phyloP scores from a whole-genome alignment of 305 asterid species.

The Fraxinus paxiana region DNA sequence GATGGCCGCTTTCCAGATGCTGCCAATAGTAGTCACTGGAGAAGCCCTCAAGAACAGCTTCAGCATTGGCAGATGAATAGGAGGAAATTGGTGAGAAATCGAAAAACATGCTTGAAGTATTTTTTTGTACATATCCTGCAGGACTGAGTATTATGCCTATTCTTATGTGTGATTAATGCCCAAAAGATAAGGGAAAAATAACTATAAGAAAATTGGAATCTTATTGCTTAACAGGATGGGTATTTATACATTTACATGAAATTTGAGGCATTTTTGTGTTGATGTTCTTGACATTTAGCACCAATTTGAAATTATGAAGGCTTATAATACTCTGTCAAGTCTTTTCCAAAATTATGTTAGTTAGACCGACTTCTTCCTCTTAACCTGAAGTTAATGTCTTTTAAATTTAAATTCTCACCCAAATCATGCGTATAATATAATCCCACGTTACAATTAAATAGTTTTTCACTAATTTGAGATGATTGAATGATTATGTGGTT shows the following conservation, averaged over 20 bases:
- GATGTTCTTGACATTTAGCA: neutral
- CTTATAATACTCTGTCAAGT: neutral
- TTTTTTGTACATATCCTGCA: neutral
- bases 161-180: neutral
- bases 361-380: neutral
- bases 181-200: neutral
- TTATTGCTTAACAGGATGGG: neutral
- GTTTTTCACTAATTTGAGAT: neutral
- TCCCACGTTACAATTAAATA: neutral
- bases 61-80: conserved; percentile 98
- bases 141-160: neutral
- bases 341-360: neutral
- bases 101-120: neutral
- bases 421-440: neutral
- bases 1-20: conserved; percentile 75
- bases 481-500: neutral
- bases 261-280: neutral
- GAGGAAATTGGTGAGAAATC: conserved; percentile 74
- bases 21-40: conserved; percentile 58
- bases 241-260: neutral
- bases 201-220: neutral
- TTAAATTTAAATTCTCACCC: neutral
- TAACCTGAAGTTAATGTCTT: neutral
- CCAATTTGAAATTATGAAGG: neutral
- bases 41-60: conserved; percentile 78